These are phyloP conservation scores for Turnera subulata DNA, from an alignment of 345 rosid genomes.

Conservation along the genomic window DNA sequence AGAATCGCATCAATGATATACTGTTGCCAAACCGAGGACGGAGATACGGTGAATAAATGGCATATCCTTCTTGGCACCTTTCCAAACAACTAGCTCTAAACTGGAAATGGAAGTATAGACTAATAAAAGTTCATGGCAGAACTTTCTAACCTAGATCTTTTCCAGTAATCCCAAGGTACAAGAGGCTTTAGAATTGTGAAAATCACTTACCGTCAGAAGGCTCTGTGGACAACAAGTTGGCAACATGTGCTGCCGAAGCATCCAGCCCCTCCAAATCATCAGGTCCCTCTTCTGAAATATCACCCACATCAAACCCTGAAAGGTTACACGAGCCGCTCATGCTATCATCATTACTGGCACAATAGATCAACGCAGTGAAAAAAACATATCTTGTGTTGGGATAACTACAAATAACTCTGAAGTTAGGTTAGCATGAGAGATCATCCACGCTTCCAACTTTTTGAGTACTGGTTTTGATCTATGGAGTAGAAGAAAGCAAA, in stretches of 20 bases:
- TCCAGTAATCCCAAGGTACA: neutral
- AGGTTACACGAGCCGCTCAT: slow-evolving; percentile 1
- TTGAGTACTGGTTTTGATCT: neutral
- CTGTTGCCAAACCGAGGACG: too few species aligned
- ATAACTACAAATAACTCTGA: neutral
- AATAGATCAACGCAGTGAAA: neutral
- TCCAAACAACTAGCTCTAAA: too few species aligned
- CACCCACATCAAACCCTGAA: slow-evolving; percentile 17
- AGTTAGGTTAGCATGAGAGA: neutral
- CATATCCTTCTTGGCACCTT: too few species aligned
- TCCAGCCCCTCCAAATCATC: slow-evolving; percentile 21
- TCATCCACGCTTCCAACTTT: neutral
- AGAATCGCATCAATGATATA: too few species aligned
- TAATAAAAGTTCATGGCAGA: too few species aligned
- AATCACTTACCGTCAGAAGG: slow-evolving; percentile 19
- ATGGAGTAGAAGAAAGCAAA: neutral
- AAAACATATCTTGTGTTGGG: too few species aligned
- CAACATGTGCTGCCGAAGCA: slow-evolving; percentile 20
- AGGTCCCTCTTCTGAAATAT: slow-evolving; percentile 16
- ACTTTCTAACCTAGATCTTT: too few species aligned
- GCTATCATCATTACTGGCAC: slow-evolving; percentile 2
- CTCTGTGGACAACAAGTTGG: slow-evolving; percentile 17
- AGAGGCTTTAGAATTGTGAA: slow-evolving; percentile 1
- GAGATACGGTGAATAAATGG: too few species aligned
- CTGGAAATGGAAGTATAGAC: too few species aligned